phyloP scores from a whole-genome alignment of 2,329 filamentous ascomycete species.

The Orbilia blumenaviensis region DNA sequence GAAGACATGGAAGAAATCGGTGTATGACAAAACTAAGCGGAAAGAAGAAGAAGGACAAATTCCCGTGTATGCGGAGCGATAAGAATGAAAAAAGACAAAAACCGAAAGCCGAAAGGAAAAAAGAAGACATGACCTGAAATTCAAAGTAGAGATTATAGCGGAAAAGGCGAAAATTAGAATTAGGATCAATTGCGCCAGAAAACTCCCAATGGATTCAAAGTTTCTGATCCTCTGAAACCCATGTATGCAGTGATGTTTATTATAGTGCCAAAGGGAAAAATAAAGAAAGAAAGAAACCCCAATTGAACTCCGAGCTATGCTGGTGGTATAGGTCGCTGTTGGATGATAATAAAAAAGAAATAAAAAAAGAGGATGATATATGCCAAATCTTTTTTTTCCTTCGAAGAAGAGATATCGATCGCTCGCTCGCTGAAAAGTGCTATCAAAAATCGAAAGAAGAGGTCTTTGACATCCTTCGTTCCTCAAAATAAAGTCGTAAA shows the following conservation, averaged over 20 bases:
- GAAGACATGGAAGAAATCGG: slow-evolving; percentile 3
- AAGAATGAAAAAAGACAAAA: slow-evolving; percentile 47
- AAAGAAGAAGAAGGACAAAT: not conserved
- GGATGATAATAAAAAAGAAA: slow-evolving; percentile 10
- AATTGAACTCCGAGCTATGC: slow-evolving; percentile 51
- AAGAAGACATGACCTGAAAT: slow-evolving; percentile 14
- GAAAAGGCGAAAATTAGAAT: not conserved
- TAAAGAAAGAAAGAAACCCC: slow-evolving; percentile 22
- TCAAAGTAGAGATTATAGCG: not conserved
- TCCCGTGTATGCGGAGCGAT: slow-evolving; percentile 1
- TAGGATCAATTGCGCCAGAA: slow-evolving; percentile 35
- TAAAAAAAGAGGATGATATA: slow-evolving; percentile 3
- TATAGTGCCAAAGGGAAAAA: slow-evolving; percentile 12
- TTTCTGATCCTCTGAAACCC: slow-evolving; percentile 7
- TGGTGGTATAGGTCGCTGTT: slow-evolving; percentile 50
- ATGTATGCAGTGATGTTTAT: slow-evolving; percentile 43
- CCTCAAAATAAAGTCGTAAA: slow-evolving; percentile 46
- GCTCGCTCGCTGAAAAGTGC: slow-evolving; percentile 52
- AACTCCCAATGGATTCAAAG: slow-evolving; percentile 44
- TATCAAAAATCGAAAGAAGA: slow-evolving; percentile 43
- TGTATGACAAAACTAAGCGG: not conserved
- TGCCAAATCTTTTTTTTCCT: slow-evolving; percentile 12
- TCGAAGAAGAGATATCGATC: slow-evolving; percentile 19
- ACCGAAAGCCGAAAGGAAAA: not conserved
- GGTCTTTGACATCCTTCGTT: slow-evolving; percentile 48